Conservation (phyloP, 2,329 filamentous ascomycete genomes). For the Huntiella bhutanensis region DNA sequence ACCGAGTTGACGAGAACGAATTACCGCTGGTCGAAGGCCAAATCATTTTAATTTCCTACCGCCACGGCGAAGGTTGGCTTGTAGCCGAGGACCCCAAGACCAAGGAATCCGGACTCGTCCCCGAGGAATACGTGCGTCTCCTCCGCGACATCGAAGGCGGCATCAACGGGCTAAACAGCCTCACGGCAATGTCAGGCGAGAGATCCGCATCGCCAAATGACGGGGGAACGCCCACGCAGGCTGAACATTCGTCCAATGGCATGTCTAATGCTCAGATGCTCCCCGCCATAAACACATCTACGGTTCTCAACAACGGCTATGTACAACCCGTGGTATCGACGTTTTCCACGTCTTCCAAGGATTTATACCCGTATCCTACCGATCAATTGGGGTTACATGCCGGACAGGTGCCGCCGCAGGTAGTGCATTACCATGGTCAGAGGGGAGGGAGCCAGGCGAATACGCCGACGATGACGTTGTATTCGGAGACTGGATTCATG, state of each 20-base stretch:
- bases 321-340: constrained; percentile 49
- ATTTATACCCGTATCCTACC: constrained; percentile 48
- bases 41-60: constrained; percentile 88
- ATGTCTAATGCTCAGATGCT: constrained; percentile 2
- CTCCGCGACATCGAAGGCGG: constrained; percentile 87
- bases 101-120: constrained; percentile 82
- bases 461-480: constrained; percentile 37
- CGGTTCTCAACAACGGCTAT: constrained; percentile 26
- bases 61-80: constrained; percentile 91
- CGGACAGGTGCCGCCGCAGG: constrained; percentile 44
- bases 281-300: constrained; percentile 6
- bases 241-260: constrained; percentile 25
- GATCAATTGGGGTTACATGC: constrained; percentile 43
- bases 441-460: constrained; percentile 48
- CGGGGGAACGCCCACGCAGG: constrained; percentile 40
- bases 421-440: constrained; percentile 49
- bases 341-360: constrained; percentile 52
- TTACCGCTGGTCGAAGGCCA: constrained; percentile 83
- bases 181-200: constrained; percentile 3
- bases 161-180: constrained; percentile 47
- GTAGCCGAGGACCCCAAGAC: constrained; percentile 93
- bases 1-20: constrained; percentile 90
- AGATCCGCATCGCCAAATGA: constrained; percentile 31
- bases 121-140: constrained; percentile 87
- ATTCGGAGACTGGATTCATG: constrained; percentile 28